Percentiles rank a stretch among this genome's conserved stretches.
phyloP scores from a whole-genome alignment of 495 filamentous ascomycete genomes.

The Aspergillus heteromorphus region DNA sequence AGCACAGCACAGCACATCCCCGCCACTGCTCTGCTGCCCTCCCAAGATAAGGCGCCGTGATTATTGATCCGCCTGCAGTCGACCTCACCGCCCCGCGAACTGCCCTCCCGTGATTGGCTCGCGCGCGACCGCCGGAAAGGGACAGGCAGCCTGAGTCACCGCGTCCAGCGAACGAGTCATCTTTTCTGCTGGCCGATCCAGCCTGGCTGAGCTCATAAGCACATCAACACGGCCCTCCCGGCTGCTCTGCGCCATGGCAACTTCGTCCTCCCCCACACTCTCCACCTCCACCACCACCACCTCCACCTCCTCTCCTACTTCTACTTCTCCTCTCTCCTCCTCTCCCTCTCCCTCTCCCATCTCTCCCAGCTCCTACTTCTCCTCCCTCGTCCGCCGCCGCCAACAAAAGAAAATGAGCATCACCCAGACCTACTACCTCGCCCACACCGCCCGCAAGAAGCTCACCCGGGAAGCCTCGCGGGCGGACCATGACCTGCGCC shows the following conservation, averaged over 20 bases:
- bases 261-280: conserved; percentile 17
- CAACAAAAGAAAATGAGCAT: conserved; percentile 84
- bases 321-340: conserved; percentile 4
- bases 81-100: conserved; percentile 22
- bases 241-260: conserved; percentile 20
- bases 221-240: conserved; percentile 15
- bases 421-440: conserved; percentile 96
- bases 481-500: conserved; percentile 87
- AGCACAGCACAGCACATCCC: background rate
- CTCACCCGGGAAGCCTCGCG: conserved; percentile 84
- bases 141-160: conserved; percentile 29
- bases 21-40: background rate
- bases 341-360: conserved; percentile 1
- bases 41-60: conserved; percentile 2
- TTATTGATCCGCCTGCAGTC: conserved; percentile 3
- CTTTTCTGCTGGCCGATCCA: background rate
- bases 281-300: conserved; percentile 16
- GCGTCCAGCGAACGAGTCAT: conserved; percentile 26
- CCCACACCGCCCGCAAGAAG: conserved; percentile 93
- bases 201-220: conserved; percentile 24
- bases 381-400: conserved; percentile 31
- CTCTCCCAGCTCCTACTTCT: conserved; percentile 30
- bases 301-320: conserved; percentile 9
- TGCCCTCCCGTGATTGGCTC: conserved; percentile 20
- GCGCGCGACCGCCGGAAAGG: conserved; percentile 14